Evolutionary conservation across 106 monocot genomes (phyloP).

Genomic region (Phalaenopsis aphrodite): DNA sequence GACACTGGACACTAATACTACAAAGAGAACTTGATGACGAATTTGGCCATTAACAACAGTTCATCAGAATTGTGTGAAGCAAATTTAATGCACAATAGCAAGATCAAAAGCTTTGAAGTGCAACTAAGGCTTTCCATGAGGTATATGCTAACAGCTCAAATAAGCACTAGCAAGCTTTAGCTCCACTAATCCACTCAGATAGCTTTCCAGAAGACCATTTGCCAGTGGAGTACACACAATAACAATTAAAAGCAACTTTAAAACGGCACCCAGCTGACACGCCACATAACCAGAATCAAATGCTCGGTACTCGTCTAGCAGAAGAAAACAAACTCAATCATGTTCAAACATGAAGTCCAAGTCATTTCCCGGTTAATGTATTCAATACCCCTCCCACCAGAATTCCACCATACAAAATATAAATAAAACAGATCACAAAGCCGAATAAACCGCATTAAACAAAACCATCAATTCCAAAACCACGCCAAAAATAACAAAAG

Average conservation of each 20-base stretch:
- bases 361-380: neutral
- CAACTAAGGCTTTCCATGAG: neutral
- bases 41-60: neutral
- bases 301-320: too few species aligned
- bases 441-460: neutral
- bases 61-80: neutral
- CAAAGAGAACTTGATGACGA: neutral
- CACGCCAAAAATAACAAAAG: neutral
- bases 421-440: too few species aligned
- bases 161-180: neutral
- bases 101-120: constrained; percentile 2
- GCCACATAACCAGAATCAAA: neutral
- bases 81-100: neutral
- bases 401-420: neutral
- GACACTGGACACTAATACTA: neutral
- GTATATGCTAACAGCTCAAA: neutral
- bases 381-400: neutral
- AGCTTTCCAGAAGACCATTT: neutral
- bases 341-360: neutral
- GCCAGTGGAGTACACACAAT: neutral
- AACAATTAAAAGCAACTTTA: neutral
- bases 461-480: neutral
- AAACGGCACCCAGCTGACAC: neutral
- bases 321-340: neutral
- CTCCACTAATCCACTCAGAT: neutral